Evolutionary conservation across 2,329 filamentous ascomycete genomes (phyloP).

Genomic region (Trichoderma endophyticum): DNA sequence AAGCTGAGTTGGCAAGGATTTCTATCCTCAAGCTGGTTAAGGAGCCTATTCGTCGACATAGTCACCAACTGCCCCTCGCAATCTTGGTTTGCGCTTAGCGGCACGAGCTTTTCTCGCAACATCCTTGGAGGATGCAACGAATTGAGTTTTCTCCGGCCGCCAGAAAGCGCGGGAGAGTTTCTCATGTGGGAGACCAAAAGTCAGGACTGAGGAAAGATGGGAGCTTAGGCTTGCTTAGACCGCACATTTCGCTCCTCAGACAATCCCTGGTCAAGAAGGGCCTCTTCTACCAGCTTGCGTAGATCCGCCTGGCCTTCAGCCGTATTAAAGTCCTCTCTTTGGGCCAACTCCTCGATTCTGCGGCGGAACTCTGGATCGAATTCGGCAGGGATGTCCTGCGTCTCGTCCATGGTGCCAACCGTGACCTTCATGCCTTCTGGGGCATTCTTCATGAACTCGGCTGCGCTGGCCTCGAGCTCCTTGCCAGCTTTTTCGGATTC

Average conservation of each 20-base stretch:
- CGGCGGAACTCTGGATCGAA: slow-evolving; percentile 80
- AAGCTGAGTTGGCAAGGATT: slow-evolving; percentile 60
- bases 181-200: slow-evolving; percentile 58
- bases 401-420: slow-evolving; percentile 68
- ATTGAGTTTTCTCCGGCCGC: slow-evolving; percentile 52
- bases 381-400: slow-evolving; percentile 56
- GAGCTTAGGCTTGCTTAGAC: slow-evolving; percentile 51
- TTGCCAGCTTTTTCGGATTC: slow-evolving; percentile 28
- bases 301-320: slow-evolving; percentile 77
- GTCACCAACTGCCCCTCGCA: slow-evolving; percentile 42
- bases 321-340: slow-evolving; percentile 77
- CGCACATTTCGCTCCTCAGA: slow-evolving; percentile 64
- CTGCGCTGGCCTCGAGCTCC: slow-evolving; percentile 31
- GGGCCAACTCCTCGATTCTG: slow-evolving; percentile 84
- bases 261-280: slow-evolving; percentile 63
- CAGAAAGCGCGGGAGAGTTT: slow-evolving; percentile 49
- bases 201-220: slow-evolving; percentile 35
- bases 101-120: slow-evolving; percentile 49
- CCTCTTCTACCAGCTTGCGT: slow-evolving; percentile 75
- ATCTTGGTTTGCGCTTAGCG: slow-evolving; percentile 55
- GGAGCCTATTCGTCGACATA: slow-evolving; percentile 45
- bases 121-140: slow-evolving; percentile 46
- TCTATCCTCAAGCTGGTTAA: slow-evolving; percentile 52
- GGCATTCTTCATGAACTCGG: slow-evolving; percentile 39
- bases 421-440: slow-evolving; percentile 77